A percentile compares a stretch with the other conserved stretches of the same genome.
These are phyloP conservation scores for Grigorovia transvaalensis DNA, from an alignment of 805 yeast genomes.

Conservation along the genomic window DNA sequence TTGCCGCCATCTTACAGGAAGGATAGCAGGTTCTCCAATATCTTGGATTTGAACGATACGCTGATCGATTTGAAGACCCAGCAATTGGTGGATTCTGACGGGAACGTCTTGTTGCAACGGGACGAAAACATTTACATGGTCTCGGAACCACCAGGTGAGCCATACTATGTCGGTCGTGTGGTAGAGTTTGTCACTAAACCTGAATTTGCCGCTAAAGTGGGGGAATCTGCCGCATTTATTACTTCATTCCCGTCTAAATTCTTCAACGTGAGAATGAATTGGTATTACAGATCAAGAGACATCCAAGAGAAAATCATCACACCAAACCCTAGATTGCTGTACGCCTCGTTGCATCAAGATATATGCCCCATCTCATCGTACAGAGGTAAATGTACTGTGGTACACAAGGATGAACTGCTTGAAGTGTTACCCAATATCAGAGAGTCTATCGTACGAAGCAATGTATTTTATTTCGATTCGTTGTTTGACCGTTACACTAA, in stretches of 20 bases:
- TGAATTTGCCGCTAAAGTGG: conserved; percentile 13
- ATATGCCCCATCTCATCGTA: conserved; percentile 64
- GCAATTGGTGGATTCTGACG: conserved; percentile 11
- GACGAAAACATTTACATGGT: conserved; percentile 69
- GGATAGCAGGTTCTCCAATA: conserved; percentile 27
- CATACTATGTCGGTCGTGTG: conserved; percentile 78
- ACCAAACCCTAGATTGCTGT: conserved; percentile 62
- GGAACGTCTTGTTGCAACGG: conserved; percentile 15
- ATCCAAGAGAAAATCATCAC: conserved; percentile 45
- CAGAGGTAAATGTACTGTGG: conserved; percentile 66
- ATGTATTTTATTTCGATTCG: conserved; percentile 74
- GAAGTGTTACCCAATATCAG: conserved; percentile 34
- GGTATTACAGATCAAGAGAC: conserved; percentile 87
- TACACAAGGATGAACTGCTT: conserved; percentile 55
- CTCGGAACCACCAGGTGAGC: conserved; percentile 90
- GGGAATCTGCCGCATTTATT: conserved; percentile 4
- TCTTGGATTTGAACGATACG: conserved; percentile 33
- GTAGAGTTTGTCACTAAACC: conserved; percentile 49
- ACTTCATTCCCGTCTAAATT: conserved; percentile 38
- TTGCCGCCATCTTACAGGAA: conserved; percentile 24
- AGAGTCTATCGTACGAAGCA: conserved; percentile 45
- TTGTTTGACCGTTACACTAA: conserved; percentile 80
- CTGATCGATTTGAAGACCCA: conserved; percentile 23
- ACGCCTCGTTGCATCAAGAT: conserved; percentile 80
- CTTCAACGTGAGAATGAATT: conserved; percentile 62